A percentile compares a stretch with the other conserved stretches of the same genome.
Conservation (phyloP, 2,329 filamentous ascomycete genomes). For the Botrytis elliptica region DNA sequence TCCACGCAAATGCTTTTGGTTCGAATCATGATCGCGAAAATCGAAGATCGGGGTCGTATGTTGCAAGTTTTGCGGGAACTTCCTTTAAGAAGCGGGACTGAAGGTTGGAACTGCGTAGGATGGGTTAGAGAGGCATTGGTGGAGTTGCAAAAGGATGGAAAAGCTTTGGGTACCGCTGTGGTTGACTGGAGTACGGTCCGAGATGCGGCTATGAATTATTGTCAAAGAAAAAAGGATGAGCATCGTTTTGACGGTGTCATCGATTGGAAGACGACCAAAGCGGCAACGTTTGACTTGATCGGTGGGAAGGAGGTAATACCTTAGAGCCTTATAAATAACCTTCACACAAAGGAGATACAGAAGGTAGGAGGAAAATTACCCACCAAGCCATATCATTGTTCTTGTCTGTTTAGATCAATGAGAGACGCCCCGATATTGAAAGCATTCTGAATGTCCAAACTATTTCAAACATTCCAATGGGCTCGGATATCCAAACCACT, state of each 20-base stretch:
- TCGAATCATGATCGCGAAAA: background rate
- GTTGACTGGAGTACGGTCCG: conserved; percentile 44
- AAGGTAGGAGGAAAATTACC: background rate
- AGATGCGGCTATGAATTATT: conserved; percentile 40
- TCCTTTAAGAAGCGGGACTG: rapidly evolving
- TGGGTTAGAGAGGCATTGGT: conserved; percentile 43
- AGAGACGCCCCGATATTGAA: background rate
- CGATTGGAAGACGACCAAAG: conserved; percentile 22
- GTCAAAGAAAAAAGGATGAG: conserved; percentile 38
- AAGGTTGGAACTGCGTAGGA: background rate
- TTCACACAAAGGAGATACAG: background rate
- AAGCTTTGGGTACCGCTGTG: conserved; percentile 41
- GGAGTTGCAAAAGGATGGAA: conserved; percentile 40
- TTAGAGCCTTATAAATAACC: background rate
- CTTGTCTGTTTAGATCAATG: background rate
- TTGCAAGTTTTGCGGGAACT: background rate
- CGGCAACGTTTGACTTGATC: conserved; percentile 23
- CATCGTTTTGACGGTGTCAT: conserved; percentile 27
- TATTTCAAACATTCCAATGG: too few relatives aligned
- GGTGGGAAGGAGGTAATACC: conserved; percentile 20
- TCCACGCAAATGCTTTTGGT: too few relatives aligned
- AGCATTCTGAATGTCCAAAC: background rate
- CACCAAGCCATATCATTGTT: background rate
- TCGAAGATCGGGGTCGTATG: background rate
- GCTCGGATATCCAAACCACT: too few relatives aligned